Base-by-base conservation (phyloP, 768 basidiomycete genomes). In the Leccinum barrowsii region DNA sequence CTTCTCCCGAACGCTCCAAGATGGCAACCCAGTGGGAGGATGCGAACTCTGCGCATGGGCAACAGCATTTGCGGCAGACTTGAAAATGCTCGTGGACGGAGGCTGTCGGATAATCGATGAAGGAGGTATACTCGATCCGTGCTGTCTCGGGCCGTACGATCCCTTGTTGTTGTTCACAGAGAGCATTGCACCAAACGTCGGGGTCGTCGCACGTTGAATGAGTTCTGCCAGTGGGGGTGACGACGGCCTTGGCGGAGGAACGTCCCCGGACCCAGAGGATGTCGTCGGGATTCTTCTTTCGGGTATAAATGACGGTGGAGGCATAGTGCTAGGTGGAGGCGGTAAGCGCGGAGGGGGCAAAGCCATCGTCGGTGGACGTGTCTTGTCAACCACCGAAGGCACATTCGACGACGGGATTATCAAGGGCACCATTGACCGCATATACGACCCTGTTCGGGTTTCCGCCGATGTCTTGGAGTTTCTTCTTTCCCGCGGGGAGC, bases 211-310 rank as follows among this genome's bases (percentile, higher is more conserved):
- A 13, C 95, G 89, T 67, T 92, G 88, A 60, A 97, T 86, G 68
- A 97, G 89, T 57, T 98, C 94, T 17, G 89, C 78, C 17, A 94
- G 96, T 5, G 95, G 95, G 2, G 96, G 95, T 0, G 96, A 98
- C 4, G 86, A 89, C 0, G 96, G 96, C 47, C 95, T 80, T 28
- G 91, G 88, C 0, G 94, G 94, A 11, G 90, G 89, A 5, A 75
- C 72, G 61, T 89, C 87, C 49, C 78, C 75, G 6, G 81, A 77
- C 22, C 77, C 71, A 56, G 73, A 74, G 7, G 81, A 77, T 15
- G 71, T 71, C 4, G 77, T 75, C 24, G 76, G 75, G 49, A 78
- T 63, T 63, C 81, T 83, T 67, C 81, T 80, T 19, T 91, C 89
- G 22, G 92, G 90, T 62, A 93, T 83, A 68, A 87, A 88, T 11